These are phyloP conservation scores for Tranzscheliella williamsii DNA, from an alignment of 1,284 basidiomycete species.

Conservation along the genomic window DNA sequence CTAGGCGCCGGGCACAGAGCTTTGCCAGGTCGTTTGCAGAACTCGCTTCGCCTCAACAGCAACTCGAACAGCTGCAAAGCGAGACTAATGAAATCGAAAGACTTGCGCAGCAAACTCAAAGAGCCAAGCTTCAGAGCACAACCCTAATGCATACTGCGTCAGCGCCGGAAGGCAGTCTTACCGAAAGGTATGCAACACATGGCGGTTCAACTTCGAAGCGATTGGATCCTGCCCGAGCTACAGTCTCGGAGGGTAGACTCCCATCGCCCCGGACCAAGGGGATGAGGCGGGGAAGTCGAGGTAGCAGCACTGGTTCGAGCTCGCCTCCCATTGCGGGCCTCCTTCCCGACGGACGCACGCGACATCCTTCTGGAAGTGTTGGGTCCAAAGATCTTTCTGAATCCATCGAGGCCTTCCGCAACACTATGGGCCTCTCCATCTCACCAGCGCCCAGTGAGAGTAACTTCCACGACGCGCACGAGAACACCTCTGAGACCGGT, in stretches of 20 bases:
- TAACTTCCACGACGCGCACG: conserved; percentile 3
- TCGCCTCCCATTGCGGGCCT: conserved; percentile 26
- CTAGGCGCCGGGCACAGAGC: conserved; percentile 27
- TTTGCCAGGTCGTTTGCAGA: conserved; percentile 39
- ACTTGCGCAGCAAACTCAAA: conserved; percentile 4
- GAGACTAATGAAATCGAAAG: conserved; percentile 15
- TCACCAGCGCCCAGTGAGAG: conserved; percentile 25
- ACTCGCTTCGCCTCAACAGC: conserved; percentile 22
- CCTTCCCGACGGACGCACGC: conserved; percentile 38
- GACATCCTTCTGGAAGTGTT: conserved; percentile 29
- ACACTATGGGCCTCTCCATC: conserved; percentile 28
- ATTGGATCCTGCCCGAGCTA: conserved; percentile 7
- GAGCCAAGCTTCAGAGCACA: too few relatives aligned
- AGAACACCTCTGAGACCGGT: conserved; percentile 6
- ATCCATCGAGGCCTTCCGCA: conserved; percentile 32
- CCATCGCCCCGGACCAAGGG: background rate
- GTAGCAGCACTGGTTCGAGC: conserved; percentile 11
- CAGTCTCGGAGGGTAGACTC: background rate
- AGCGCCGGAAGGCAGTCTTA: too few relatives aligned
- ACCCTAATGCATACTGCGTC: too few relatives aligned
- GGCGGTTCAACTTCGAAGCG: background rate
- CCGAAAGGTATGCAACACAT: too few relatives aligned
- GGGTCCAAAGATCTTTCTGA: conserved; percentile 30
- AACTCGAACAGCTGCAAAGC: conserved; percentile 26
- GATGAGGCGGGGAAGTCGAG: conserved; percentile 4